Evolutionary conservation across 371 early-diverging fungal genomes (phyloP), one percentile per base, ranked within the genome.

Genomic region (Chytridium lagenaria): DNA sequence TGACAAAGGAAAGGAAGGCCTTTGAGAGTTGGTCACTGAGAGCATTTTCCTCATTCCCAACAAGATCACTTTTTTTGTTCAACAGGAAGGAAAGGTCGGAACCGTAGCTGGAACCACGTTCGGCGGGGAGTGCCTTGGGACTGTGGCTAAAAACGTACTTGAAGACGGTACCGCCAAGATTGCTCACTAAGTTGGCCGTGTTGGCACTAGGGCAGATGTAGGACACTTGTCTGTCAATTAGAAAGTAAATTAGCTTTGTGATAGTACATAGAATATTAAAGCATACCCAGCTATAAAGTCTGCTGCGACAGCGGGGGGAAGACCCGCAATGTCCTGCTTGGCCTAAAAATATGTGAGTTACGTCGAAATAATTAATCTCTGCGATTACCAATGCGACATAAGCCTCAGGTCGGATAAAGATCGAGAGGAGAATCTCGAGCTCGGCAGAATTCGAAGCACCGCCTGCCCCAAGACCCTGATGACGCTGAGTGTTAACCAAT

Each of bases 61-160:
- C 19, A 15, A 66, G 19, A n/a, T 2, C 28, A 22, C 5, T 22
- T 2, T 22, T 5, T 5, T 40, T 36, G 66, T 44, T 2, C 5
- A 37, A 26, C 22, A 38, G 26, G 44, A 40, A 66, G 44, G 66
- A 19, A 30, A 66, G 26, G 28, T 66, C 66, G 37, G 37, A n/a
- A 16, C 3, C 5, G 44, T 16, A 30, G 49, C 15, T 19, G 19
- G 40, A 15, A 22, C 16, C 37, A 7, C 7, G 57, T n/a, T n/a
- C 57, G 16, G 26, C 26, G 26, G n/a, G n/a, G 37, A 16, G 2
- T 15, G 26, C 3, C 15, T 40, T 5, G 39, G 66, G n/a, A 28
- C 2, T 15, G 44, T 39, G n/a, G 44, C 33, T 66, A 44, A 66
- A 66, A 28, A 40, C 26, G 66, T 66, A 66, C 40, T 40, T 36